Evolutionary conservation across 345 rosid genomes (phyloP), one percentile per base, ranked within the genome.

Genomic region (Tarenaya hassleriana): DNA sequence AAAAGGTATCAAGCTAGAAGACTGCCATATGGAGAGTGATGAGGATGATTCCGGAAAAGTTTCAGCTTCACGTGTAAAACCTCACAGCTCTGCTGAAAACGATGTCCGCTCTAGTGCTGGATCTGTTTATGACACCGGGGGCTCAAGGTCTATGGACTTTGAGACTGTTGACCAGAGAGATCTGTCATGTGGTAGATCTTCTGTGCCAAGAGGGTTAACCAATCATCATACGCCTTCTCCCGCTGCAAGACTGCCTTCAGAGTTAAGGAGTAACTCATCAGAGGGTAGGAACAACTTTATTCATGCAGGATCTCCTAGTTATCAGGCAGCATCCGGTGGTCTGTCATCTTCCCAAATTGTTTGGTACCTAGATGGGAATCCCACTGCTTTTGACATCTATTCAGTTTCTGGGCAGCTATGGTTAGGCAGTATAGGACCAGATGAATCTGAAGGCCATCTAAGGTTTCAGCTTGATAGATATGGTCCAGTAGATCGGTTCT

Each of bases 331-430:
- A 27, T 60, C 75, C 24, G 31, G 58, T 74, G 68, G 74, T 41
- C 68, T 84, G 27, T 34, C 67, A 58, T 33, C 82, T 6, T 71
- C 73, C 60, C 77, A 75, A 68, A 43, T 62, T 49, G 58, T 63
- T 63, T 87, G 96, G 95, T 76, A 73, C 73, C 74, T 75, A 55
- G 97, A 92, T 72, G 86, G 95, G 63, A 88, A 88, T 45, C 77
- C 82, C 41, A 61, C 76, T 43, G 71, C 91, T 47, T 58, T 76
- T 86, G 95, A 84, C 61, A 70, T 92, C 65, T 81, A 62, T 60
- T 78, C 96, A 32, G 97, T 94, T 53, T 88, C 94, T n/a, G 78
- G 72, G 60, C 86, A 83, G 71, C 79, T 92, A 18, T 88, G 94
- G 90, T 61, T 92, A 72, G 91, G 95, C 63, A 81, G 70, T 60